Evolutionary conservation across 2,329 filamentous ascomycete genomes (phyloP), one percentile per base, ranked within the genome.

Genomic region (Colletotrichum neosansevieriae): DNA sequence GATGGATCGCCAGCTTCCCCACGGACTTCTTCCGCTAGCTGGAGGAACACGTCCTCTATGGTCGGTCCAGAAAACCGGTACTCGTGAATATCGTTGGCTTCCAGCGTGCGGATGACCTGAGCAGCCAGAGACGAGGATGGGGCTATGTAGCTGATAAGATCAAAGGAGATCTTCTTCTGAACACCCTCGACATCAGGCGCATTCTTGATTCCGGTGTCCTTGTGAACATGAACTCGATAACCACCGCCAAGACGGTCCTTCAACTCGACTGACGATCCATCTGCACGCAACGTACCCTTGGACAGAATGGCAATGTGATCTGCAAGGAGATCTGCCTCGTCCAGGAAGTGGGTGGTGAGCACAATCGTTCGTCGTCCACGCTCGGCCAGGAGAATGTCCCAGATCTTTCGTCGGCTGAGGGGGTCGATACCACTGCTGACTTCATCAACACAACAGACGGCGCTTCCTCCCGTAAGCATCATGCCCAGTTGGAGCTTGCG

Each of bases 401-500:
- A 98, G 24, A 98, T 93, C 80, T 97, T 97, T 32, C 94, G 84
- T 62, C 95, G 86, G 19, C 92, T 94, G 1, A 98, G 82, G 0
- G 95, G 94, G 75, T 98, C 94, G 19, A 98, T 85, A 13, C 94
- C 95, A 68, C 91, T 94, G 44, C 92, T 94, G 13, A 97, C 94
- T 78, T 98, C 95, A 73, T 98, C 94, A 6, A 98, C 89, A 74
- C 94, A 96, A 79, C 94, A 97, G 0, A 98, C 91, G 24, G 89
- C 89, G 70, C 92, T 95, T 11, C 94, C 94, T 70, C 95, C 94
- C 3, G 93, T 97, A 73, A 98, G 89, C 94, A 97, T 97, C 89
- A 97, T 95, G 5, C 94, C 94, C 2, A 98, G 84, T 78, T 98
- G 94, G 9, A 97, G 84, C 78, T 98, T 98, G 59, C 94, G 86